Base-by-base conservation (phyloP, 768 basidiomycete genomes). In the Amanita pallidorosea region DNA sequence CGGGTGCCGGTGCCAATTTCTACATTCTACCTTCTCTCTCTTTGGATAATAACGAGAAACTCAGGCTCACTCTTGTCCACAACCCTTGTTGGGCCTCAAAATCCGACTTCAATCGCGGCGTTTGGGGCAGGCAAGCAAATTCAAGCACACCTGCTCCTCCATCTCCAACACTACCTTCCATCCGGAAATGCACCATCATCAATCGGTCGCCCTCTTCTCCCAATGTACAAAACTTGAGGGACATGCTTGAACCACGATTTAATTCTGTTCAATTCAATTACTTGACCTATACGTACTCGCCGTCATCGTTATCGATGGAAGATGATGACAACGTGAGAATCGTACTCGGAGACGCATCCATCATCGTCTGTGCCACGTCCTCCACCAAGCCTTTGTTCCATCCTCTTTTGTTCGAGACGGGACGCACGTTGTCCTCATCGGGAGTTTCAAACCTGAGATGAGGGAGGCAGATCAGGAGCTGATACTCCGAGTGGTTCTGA, bases 371-470 rank as follows among this genome's bases (percentile, higher is more conserved):
- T 55, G 87, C 87, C 0, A 94, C 90, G 0, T 76, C 88, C 0
- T 81, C 88, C 15, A 77, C 74, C 0, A 54, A 49, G 2, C 83
- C 91, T 1, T 74, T 94, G 2, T 89, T 94, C 62, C 80, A 2
- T 77, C 80, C 0, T 59, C 70, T 0, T 83, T 80, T 72, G 79
- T 90, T 9, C 67, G 70, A 3, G 62, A 73, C 1, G 80, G 81
- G 0, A 73, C 85, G 0, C 85, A 88, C 56, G 57, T 94, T 31
- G 79, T 89, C 51, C 67, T 93, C 2, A 77, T 90, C 23, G 90
- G 91, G 5, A 88, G 86, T 51, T 94, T 88, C 60, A 92, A 73
- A 15, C 85, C 85, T 1, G 60, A 66, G 2, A 95, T 94, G 92
- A 74, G 71, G 38, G 91, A 95, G 61, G 76, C 91, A 5, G 81